A percentile compares a stretch with the other conserved stretches of the same genome.
Conservation (phyloP, 2,329 filamentous ascomycete genomes). For the Apiospora malaysiana region DNA sequence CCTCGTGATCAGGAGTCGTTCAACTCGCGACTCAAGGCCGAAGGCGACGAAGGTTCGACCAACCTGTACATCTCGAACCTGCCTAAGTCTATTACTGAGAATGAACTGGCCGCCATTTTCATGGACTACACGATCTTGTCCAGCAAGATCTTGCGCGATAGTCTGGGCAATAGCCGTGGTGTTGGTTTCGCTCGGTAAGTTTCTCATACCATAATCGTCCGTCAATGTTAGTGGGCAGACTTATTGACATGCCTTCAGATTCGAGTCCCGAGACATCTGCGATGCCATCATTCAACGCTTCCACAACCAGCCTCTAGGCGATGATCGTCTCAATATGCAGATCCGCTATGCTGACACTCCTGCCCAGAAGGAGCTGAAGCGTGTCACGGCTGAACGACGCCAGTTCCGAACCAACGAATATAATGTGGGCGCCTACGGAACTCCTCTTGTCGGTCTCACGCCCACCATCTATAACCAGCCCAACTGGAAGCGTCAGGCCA, state of each 20-base stretch:
- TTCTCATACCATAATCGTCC: constrained; percentile 31
- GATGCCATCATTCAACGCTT: constrained; percentile 88
- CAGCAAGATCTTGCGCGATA: constrained; percentile 92
- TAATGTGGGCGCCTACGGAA: constrained; percentile 74
- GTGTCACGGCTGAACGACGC: constrained; percentile 91
- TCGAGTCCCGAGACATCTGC: constrained; percentile 87
- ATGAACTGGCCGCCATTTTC: constrained; percentile 81
- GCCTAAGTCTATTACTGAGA: constrained; percentile 89
- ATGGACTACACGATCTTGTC: constrained; percentile 84
- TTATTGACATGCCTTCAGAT: constrained; percentile 58
- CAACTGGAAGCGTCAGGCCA: constrained; percentile 43
- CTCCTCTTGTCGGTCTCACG: constrained; percentile 63
- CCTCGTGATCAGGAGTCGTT: constrained; percentile 78
- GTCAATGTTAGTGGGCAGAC: background rate
- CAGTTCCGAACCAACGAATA: constrained; percentile 98
- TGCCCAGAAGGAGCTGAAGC: constrained; percentile 95
- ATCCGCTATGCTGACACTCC: constrained; percentile 97
- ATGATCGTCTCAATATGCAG: constrained; percentile 84
- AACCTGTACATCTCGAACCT: constrained; percentile 99
- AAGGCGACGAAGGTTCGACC: constrained; percentile 86
- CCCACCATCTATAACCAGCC: constrained; percentile 52
- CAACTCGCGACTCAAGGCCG: constrained; percentile 96
- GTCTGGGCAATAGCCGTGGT: constrained; percentile 89
- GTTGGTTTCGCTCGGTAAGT: constrained; percentile 94
- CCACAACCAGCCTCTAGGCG: constrained; percentile 78